Evolutionary conservation across 2,329 filamentous ascomycete species (phyloP), one percentile per base, ranked within the genome.

Genomic region (Colletotrichum melonis): DNA sequence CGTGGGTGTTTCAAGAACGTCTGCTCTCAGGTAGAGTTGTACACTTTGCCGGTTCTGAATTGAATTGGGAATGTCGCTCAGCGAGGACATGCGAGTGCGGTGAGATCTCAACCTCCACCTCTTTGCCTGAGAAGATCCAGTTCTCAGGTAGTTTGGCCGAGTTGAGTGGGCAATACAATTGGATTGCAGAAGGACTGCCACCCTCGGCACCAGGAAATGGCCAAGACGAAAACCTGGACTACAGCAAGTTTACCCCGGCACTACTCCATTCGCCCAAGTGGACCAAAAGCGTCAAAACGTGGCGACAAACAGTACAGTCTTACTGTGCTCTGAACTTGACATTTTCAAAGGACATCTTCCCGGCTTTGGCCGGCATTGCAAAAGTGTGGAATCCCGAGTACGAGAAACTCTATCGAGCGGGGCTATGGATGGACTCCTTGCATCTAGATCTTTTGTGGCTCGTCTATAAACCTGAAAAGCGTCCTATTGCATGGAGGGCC

Each of bases 1-100:
- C 76, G 0, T 81, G 80, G 79, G 77, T 78, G 7, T 79, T 78
- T 2, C 80, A 80, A 1, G 80, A 81, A 19, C 77, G 80, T 3
- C 46, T 79, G 1, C 26, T 81, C 3, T 78, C 79, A 0, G 76
- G 76, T 1, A 63, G 78, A 0, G 75, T 80, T 3, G 75, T 80
- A 0, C 78, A 80, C 42, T 80, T 79, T 49, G 69, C 35, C 12
- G 35, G 35, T 14, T 38, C 35, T 4, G 35, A 38, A 38, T 14
- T 38, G 35, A 38, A 38, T 16, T 38, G 35, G 35, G 35, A 38
- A 5, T 38, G 35, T 14, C 35, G 35, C 35, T 38, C 35, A 6
- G 5, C 4, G 5, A 38, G 11, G 35, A 38, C 14, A 16, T 38
- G 35, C 14, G 35, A 38, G 35, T 38, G 35, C 14, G 35, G 35